These are phyloP conservation scores for Corynespora cassiicola DNA, from an alignment of 2,329 filamentous ascomycete genomes.

Conservation along the genomic window DNA sequence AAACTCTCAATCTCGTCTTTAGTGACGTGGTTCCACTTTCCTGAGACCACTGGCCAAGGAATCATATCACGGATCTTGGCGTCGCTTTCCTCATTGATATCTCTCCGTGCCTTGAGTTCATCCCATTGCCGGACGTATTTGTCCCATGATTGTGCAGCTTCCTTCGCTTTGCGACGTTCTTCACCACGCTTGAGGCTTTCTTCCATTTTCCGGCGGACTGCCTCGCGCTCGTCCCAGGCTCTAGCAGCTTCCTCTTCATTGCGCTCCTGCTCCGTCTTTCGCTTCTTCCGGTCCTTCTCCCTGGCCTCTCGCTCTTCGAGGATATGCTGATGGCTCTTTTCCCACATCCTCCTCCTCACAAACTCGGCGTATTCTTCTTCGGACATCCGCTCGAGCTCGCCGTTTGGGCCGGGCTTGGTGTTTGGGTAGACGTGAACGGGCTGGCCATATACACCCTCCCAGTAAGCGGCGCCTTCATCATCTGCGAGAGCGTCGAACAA, in stretches of 20 bases:
- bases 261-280: conserved; percentile 43
- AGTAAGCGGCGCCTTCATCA: conserved; percentile 93
- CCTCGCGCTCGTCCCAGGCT: conserved; percentile 50
- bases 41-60: conserved; percentile 77
- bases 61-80: conserved; percentile 49
- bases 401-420: conserved; percentile 58
- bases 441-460: conserved; percentile 96
- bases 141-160: conserved; percentile 68
- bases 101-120: conserved; percentile 41
- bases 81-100: conserved; percentile 16
- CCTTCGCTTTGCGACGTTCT: conserved; percentile 63
- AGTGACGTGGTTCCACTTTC: conserved; percentile 62
- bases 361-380: conserved; percentile 91
- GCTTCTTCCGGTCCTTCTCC: conserved; percentile 55
- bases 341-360: conserved; percentile 92
- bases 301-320: conserved; percentile 75
- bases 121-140: conserved; percentile 72
- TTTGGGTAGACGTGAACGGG: conserved; percentile 82
- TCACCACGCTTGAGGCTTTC: conserved; percentile 71
- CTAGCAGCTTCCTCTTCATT: conserved; percentile 50
- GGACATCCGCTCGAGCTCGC: conserved; percentile 79
- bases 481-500: conserved; percentile 97
- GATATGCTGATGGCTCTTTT: conserved; percentile 86
- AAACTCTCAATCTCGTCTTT: conserved; percentile 72
- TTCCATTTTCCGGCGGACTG: conserved; percentile 70